Evolutionary conservation across 2,329 filamentous ascomycete genomes (phyloP), one percentile per base, ranked within the genome.

Genomic region (Alternaria solani): DNA sequence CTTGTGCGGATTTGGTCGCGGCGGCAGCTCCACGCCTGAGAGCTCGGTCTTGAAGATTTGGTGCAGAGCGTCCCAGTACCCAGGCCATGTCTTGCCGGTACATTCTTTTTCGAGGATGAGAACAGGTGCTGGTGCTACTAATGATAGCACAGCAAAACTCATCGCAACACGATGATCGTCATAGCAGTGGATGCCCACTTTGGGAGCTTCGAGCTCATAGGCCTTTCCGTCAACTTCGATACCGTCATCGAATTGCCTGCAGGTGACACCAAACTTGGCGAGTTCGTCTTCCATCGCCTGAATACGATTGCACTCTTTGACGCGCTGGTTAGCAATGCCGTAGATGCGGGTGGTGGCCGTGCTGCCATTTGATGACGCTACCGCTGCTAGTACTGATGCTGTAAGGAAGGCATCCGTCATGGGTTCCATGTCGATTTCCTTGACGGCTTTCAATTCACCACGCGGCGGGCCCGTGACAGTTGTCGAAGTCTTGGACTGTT

Each of bases 381-480:
- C 92, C 36, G 95, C 95, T 26, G 93, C 95, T 47, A 99, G 85
- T 5, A 97, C 93, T 2, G 93, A 96, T 18, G 95, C 95, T 5
- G 94, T 97, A 53, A 99, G 85, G 84, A 99, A 99, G 49, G 95
- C 95, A 79, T 99, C 95, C 0, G 95, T 99, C 95, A 99, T 99
- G 1, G 94, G 91, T 78, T 98, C 95, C 95, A 99, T 99, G 73
- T 99, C 94, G 28, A 99, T 89, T 60, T 94, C 90, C 18, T 88
- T 82, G 12, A 99, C 82, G 0, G 92, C 90, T 69, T 89, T 89
- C 39, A 99, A 82, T 16, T 85, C 80, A 11, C 95, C 94, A 56
- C 85, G 79, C 2, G 86, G 80, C n/a, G 95, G 95, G 1, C 95
- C 95, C 8, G 91, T 96, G 8, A 99, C 95, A 0, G 94, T 98